Percentiles rank a stretch among this genome's conserved stretches.
Evolutionary conservation across 805 yeast species (phyloP).

Genomic region (Myxozyma sirexii): DNA sequence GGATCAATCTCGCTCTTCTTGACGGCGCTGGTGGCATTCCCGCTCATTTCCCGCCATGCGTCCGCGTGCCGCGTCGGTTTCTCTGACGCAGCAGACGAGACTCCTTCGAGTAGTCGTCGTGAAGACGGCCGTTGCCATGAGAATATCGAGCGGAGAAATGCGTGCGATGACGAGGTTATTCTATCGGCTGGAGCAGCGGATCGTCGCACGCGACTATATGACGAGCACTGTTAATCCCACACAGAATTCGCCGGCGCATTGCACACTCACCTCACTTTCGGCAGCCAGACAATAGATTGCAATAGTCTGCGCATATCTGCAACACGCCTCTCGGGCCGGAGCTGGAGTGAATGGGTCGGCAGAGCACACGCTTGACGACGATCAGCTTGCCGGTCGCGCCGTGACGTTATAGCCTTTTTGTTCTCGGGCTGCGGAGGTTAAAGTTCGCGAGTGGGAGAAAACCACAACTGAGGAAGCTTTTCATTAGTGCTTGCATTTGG

Average conservation of each 20-base stretch:
- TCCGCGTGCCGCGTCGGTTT: neutral
- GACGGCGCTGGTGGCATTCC: conserved; percentile 13
- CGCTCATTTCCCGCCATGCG: conserved; percentile 16
- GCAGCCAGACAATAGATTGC: neutral
- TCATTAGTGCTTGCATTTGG: neutral
- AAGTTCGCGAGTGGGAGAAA: neutral
- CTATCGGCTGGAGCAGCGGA: neutral
- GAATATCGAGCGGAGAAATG: conserved; percentile 1
- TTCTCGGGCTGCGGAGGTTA: too few relatives aligned
- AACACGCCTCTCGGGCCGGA: neutral
- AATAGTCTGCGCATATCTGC: conserved; percentile 3
- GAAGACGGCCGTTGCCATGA: conserved; percentile 1
- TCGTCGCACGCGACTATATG: neutral
- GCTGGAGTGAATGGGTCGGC: neutral
- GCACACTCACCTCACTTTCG: neutral
- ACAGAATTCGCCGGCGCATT: too few relatives aligned
- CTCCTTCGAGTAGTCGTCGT: neutral
- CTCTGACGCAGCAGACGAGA: neutral
- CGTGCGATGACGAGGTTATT: neutral
- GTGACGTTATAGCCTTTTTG: neutral
- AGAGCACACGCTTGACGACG: neutral
- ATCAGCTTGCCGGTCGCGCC: neutral
- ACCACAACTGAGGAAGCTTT: too few relatives aligned
- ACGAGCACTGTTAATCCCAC: too few relatives aligned
- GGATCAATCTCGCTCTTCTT: conserved; percentile 25